phyloP scores from a whole-genome alignment of 805 yeast genomes.

The Hanseniaspora osmophila region DNA sequence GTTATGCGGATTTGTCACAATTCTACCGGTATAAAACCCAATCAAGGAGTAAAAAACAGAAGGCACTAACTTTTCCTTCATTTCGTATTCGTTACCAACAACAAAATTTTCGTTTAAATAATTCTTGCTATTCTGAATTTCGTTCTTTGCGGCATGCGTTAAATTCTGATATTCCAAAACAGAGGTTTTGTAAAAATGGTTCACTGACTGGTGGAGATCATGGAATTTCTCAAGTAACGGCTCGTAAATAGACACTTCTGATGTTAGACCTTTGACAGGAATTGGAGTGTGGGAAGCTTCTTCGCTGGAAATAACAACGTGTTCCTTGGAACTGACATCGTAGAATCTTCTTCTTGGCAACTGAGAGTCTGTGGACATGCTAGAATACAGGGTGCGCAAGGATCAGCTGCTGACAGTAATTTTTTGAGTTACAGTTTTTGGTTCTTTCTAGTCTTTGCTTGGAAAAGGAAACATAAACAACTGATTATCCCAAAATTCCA shows the following conservation, averaged over 20 bases:
- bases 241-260: neutral
- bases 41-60: slow-evolving; percentile 16
- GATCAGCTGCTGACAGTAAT: no score
- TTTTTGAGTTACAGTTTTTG: no score
- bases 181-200: neutral
- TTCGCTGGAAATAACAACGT: neutral
- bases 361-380: neutral
- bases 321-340: neutral
- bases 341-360: neutral
- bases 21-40: slow-evolving; percentile 17
- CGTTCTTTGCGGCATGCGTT: neutral
- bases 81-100: slow-evolving; percentile 11
- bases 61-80: slow-evolving; percentile 14
- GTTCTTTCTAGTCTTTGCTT: no score
- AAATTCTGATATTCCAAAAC: neutral
- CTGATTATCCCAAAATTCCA: no score
- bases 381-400: neutral
- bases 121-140: neutral
- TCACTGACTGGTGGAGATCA: neutral
- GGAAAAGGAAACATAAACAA: no score
- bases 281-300: neutral
- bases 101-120: neutral
- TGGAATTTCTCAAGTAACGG: neutral
- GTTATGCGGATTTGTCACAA: slow-evolving; percentile 14
- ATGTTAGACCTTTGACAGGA: neutral